A percentile compares a stretch with the other conserved stretches of the same genome.
These are phyloP conservation scores for Bombardia bombarda DNA, from an alignment of 495 filamentous ascomycete species.

Conservation along the genomic window DNA sequence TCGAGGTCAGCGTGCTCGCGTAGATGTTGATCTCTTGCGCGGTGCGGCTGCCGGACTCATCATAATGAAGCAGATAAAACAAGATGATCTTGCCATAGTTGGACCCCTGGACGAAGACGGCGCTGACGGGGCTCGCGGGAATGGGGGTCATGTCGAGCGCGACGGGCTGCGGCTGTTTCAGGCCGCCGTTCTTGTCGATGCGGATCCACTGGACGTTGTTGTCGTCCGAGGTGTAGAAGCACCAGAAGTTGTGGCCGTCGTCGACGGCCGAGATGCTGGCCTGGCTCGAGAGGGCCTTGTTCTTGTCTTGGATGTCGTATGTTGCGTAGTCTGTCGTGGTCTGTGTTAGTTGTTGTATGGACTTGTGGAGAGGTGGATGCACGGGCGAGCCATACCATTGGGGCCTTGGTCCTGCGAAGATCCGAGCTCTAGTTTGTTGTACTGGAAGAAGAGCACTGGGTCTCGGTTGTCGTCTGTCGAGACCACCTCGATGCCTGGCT, in stretches of 20 bases:
- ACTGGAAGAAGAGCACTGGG: slow-evolving; percentile 3
- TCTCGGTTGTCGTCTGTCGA: background rate
- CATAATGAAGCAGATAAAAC: slow-evolving; percentile 3
- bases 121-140: background rate
- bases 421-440: slow-evolving; percentile 1
- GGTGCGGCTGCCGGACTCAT: background rate
- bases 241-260: slow-evolving; percentile 2
- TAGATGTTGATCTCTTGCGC: slow-evolving; percentile 2
- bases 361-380: background rate
- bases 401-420: background rate
- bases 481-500: slow-evolving; percentile 2
- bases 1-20: background rate
- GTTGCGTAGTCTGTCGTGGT: slow-evolving; percentile 3
- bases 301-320: slow-evolving; percentile 1
- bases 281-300: background rate
- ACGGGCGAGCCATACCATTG: background rate
- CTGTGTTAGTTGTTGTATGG: background rate
- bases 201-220: background rate
- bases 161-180: background rate
- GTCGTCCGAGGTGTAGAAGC: slow-evolving; percentile 1
- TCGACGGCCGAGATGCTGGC: slow-evolving; percentile 1
- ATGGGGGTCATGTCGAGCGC: background rate
- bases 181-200: background rate
- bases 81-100: background rate
- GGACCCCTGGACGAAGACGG: background rate